Evolutionary conservation across 2,329 filamentous ascomycete genomes (phyloP).

Genomic region (Zopfia rhizophila): DNA sequence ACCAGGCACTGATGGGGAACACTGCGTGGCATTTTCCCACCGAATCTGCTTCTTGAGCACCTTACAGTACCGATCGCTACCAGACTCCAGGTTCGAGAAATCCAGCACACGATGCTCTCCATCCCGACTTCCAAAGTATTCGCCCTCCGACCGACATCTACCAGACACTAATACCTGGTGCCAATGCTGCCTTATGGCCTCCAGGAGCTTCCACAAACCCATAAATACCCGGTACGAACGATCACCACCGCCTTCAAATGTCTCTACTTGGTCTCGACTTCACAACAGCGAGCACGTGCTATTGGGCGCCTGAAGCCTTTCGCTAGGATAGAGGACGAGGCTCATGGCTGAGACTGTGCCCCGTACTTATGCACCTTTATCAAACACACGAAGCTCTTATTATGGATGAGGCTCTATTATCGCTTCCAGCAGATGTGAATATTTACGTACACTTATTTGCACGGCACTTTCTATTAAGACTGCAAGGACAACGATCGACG

Average conservation of each 20-base stretch:
- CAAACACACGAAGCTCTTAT: too few relatives aligned
- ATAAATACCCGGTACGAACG: slow-evolving; percentile 35
- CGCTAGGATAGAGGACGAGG: too few relatives aligned
- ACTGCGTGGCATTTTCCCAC: slow-evolving; percentile 35
- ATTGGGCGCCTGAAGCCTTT: too few relatives aligned
- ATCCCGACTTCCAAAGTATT: slow-evolving; percentile 9
- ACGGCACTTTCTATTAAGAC: slow-evolving; percentile 17
- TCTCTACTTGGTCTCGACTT: slow-evolving; percentile 4
- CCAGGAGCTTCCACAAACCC: slow-evolving; percentile 31
- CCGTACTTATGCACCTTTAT: too few relatives aligned
- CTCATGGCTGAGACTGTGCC: too few relatives aligned
- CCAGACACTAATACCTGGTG: slow-evolving; percentile 2
- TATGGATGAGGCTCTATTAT: slow-evolving; percentile 18
- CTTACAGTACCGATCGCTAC: slow-evolving; percentile 19
- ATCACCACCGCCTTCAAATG: slow-evolving; percentile 19
- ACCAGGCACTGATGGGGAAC: slow-evolving; percentile 26
- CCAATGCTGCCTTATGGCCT: too few relatives aligned
- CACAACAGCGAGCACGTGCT: too few relatives aligned
- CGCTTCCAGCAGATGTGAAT: slow-evolving; percentile 20
- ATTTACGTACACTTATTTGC: slow-evolving; percentile 17
- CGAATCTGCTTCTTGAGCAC: slow-evolving; percentile 23
- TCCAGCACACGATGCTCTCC: slow-evolving; percentile 12
- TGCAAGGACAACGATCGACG: slow-evolving; percentile 22
- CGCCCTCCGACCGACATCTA: slow-evolving; percentile 8
- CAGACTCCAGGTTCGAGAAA: slow-evolving; percentile 18